Evolutionary conservation across 2,329 filamentous ascomycete genomes (phyloP), one percentile per base, ranked within the genome.

Genomic region (Magnaporthales sp.): DNA sequence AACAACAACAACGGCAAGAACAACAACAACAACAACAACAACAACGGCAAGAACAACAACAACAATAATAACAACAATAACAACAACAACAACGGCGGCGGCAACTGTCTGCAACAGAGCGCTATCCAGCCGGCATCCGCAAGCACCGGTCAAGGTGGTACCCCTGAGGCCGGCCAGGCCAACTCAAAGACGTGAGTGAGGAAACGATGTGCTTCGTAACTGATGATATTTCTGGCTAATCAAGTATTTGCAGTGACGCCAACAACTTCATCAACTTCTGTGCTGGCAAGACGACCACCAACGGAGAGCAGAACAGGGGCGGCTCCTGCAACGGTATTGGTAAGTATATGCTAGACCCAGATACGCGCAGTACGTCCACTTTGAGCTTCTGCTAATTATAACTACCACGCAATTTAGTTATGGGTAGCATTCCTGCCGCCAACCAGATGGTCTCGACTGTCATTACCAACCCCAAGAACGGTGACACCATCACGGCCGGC

Each of bases 191-290:
- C 82, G 81, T 86, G 72, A 75, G 84, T 70, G 4, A n/a, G n/a
- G 9, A n/a, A 30, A 9, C 22, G 9, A 38, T 13, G 3, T 26
- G n/a, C 62, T 3, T 13, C 7, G 1, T 3, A 32, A 63, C 22
- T 29, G 30, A 5, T 9, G 8, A 10, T 22, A 64, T 11, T 15
- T 22, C 19, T 26, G 4, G 27, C 62, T 64, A 29, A 64, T 19
- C 2, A 64, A 24, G 4, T 4, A 26, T 10, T 2, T 51, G 4
- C 66, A 87, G 85, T 69, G 84, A 88, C 70, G 68, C 77, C 22
- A 78, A 79, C 78, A 88, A 88, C 79, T 88, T 88, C 76, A 87
- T 88, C 81, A 88, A 88, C 80, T 86, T 87, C 75, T 88, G 86
- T 73, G 68, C 75, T 1, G 84, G 83, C 65, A 69, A 82, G 73